These are phyloP conservation scores for Zymoseptoria pseudotritici DNA, from an alignment of 2,329 filamentous ascomycete species.

Conservation along the genomic window DNA sequence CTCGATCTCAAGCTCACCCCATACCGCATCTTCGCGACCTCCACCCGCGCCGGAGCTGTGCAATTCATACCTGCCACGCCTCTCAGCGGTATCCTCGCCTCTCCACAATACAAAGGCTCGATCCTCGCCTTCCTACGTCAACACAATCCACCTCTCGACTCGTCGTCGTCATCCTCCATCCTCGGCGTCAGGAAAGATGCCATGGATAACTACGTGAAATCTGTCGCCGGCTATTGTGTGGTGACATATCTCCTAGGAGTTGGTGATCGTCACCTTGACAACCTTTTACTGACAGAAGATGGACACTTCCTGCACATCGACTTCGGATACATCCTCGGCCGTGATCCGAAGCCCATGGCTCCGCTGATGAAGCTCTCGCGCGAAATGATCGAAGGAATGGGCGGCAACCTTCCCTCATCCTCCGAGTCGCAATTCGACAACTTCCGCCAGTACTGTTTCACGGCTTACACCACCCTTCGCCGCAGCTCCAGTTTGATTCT, in stretches of 20 bases:
- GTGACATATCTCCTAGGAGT: slow-evolving; percentile 97
- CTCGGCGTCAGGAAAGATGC: slow-evolving; percentile 84
- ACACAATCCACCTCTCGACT: slow-evolving; percentile 85
- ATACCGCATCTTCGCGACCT: slow-evolving; percentile 93
- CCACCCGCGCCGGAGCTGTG: slow-evolving; percentile 78
- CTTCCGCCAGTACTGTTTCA: slow-evolving; percentile 94
- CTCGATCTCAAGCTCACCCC: slow-evolving; percentile 90
- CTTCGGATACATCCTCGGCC: slow-evolving; percentile 94
- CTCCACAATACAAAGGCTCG: slow-evolving; percentile 68
- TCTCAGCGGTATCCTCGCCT: slow-evolving; percentile 65
- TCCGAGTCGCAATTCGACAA: slow-evolving; percentile 59
- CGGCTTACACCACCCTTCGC: slow-evolving; percentile 82
- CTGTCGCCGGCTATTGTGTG: slow-evolving; percentile 94
- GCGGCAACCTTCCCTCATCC: slow-evolving; percentile 47
- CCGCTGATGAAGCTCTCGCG: slow-evolving; percentile 94
- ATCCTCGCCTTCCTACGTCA: slow-evolving; percentile 76
- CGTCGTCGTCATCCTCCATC: slow-evolving; percentile 49
- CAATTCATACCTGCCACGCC: slow-evolving; percentile 84
- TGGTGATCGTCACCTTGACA: slow-evolving; percentile 91
- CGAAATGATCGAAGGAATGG: slow-evolving; percentile 99
- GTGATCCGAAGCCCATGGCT: slow-evolving; percentile 94
- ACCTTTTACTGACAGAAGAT: slow-evolving; percentile 80
- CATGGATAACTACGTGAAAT: slow-evolving; percentile 91
- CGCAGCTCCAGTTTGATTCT: slow-evolving; percentile 87
- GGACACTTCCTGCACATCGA: slow-evolving; percentile 97